These are phyloP conservation scores for Colletotrichum caudatum DNA, from an alignment of 2,329 filamentous ascomycete genomes.

Conservation along the genomic window DNA sequence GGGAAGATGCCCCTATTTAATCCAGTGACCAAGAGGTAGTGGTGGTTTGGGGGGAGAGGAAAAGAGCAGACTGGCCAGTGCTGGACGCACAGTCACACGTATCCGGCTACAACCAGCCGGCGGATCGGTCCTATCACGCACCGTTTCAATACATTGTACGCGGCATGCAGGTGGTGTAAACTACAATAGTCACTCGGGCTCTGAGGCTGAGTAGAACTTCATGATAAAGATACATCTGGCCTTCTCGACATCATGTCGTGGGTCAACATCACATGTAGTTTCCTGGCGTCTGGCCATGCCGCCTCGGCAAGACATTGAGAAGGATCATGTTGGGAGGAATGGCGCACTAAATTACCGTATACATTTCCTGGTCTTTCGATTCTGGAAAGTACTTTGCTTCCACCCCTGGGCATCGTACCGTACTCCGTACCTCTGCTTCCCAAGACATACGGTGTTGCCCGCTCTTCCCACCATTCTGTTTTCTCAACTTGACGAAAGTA, in stretches of 20 bases:
- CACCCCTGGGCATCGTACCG: constrained; percentile 4
- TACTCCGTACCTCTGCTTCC: constrained; percentile 18
- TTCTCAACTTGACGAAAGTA: constrained; percentile 27
- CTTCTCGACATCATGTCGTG: constrained; percentile 11
- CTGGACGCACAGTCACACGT: constrained; percentile 21
- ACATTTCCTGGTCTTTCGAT: not conserved
- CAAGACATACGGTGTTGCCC: constrained; percentile 36
- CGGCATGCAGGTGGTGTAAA: not conserved
- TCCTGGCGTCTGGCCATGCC: constrained; percentile 5
- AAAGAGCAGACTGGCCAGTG: constrained; percentile 15
- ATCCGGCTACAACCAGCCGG: constrained; percentile 25
- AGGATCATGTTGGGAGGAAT: not conserved
- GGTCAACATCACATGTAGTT: constrained; percentile 14
- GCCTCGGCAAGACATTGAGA: constrained; percentile 1
- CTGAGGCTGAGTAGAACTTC: constrained; percentile 17
- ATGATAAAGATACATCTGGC: not conserved
- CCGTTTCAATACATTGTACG: constrained; percentile 3
- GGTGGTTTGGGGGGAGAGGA: not conserved
- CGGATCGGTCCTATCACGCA: constrained; percentile 19
- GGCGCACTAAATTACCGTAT: not conserved
- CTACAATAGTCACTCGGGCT: not conserved
- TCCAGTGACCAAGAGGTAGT: constrained; percentile 10
- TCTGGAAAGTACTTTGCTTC: not conserved
- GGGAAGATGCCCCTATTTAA: constrained; percentile 38
- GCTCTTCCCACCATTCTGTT: constrained; percentile 24